These are phyloP conservation scores for Clarireedia homoeocarpa DNA, from an alignment of 2,329 filamentous ascomycete genomes.

Conservation along the genomic window DNA sequence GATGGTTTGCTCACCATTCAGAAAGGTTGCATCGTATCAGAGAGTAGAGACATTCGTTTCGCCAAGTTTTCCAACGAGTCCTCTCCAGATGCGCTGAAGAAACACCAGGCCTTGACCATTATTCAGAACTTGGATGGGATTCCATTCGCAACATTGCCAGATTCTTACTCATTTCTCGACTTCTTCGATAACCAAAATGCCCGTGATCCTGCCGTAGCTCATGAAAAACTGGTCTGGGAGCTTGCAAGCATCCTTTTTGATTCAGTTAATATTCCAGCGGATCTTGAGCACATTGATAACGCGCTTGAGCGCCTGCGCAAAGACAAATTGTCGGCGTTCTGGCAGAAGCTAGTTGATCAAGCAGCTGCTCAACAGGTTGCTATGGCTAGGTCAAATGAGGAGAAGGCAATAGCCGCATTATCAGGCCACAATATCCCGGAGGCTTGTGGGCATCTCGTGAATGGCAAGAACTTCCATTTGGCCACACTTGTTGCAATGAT, in stretches of 20 bases:
- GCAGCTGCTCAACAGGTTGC: slow-evolving; percentile 46
- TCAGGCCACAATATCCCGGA: slow-evolving; percentile 72
- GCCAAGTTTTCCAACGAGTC: slow-evolving; percentile 55
- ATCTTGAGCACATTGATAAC: slow-evolving; percentile 32
- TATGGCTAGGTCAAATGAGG: slow-evolving; percentile 59
- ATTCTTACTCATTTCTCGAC: slow-evolving; percentile 40
- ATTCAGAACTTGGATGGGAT: slow-evolving; percentile 48
- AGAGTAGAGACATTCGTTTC: slow-evolving; percentile 56
- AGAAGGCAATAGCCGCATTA: slow-evolving; percentile 75
- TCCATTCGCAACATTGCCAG: slow-evolving; percentile 48
- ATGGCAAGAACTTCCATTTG: slow-evolving; percentile 73
- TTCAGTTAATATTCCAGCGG: slow-evolving; percentile 40
- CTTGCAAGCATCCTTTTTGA: slow-evolving; percentile 85
- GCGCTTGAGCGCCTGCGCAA: slow-evolving; percentile 40
- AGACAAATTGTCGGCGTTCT: slow-evolving; percentile 59
- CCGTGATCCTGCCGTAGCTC: slow-evolving; percentile 38
- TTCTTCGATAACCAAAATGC: slow-evolving; percentile 37
- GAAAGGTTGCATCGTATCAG: slow-evolving; percentile 52
- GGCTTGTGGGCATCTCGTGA: slow-evolving; percentile 72
- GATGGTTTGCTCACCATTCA: slow-evolving; percentile 45
- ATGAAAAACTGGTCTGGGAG: slow-evolving; percentile 77
- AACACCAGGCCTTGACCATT: slow-evolving; percentile 48
- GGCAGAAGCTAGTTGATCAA: slow-evolving; percentile 58
- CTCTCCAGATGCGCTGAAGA: slow-evolving; percentile 44
- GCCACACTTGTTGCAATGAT: slow-evolving; percentile 79